Evolutionary conservation across 192 early-diverging fungal species (phyloP), one percentile per base, ranked within the genome.

Genomic region (Coemansia sp.): DNA sequence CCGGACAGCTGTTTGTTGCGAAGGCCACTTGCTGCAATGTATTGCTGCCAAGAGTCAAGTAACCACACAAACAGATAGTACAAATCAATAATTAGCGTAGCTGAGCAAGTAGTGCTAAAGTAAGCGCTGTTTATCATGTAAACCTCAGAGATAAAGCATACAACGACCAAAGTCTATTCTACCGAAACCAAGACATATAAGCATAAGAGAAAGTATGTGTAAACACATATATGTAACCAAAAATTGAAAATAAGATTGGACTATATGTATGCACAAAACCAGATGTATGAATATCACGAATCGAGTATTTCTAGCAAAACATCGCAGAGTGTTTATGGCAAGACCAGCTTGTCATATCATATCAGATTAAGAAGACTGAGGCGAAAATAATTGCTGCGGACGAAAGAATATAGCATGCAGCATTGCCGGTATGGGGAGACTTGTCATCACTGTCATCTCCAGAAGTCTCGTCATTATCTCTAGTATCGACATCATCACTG

Each of bases 381-480:
- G 77, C 77, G 61, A 57, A 65, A 30, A 70, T 52, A 19, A 67
- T 25, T 23, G 76, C 76, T 27, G 68, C 77, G 22, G 54, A 62
- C 42, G 77, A 74, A 33, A 80, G 61, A 54, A 74, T 61, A 46
- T 46, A 46, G 57, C 65, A 64, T 20, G 42, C 51, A 57, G 68
- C 64, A 53, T 58, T 64, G 55, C 59, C 62, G 24, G 68, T 54
- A 19, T 61, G 60, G 5, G 64, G 42, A 27, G 59, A 33, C n/a
- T 42, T 30, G n/a, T 66, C 36, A 2, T 73, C 71, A 14, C 39
- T 46, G 7, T 51, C 33, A 51, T 42, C 54, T 17, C 42, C 30
- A 25, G 67, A 61, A 6, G 74, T 64, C 11, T 69, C 46, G 39
- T 61, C 50, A 36, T 62, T 27, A 54, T 68, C 27, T 24, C 23